Conservation (phyloP, 352 stramenopile genomes). For the Phytophthora colocasiae region DNA sequence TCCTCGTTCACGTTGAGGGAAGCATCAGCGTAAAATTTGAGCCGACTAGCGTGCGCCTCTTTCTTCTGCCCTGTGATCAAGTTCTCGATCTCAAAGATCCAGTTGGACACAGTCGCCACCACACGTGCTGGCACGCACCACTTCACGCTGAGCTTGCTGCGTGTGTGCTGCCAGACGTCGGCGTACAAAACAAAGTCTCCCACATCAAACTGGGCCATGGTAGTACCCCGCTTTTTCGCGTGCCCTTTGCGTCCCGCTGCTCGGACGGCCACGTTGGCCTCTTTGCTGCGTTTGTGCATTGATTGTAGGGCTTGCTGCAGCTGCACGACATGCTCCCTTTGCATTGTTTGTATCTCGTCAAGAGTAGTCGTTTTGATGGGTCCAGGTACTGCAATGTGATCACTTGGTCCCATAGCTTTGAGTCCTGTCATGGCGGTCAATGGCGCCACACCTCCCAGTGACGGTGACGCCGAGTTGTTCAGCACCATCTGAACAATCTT, state of each 20-base stretch:
- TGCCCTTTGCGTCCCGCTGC: background rate
- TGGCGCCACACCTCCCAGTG: constrained; percentile 30
- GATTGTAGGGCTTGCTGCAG: background rate
- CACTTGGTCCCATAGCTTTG: background rate
- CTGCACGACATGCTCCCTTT: background rate
- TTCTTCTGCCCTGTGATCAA: too few relatives aligned
- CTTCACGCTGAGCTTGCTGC: too few relatives aligned
- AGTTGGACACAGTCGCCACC: too few relatives aligned
- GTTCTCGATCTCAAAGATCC: too few relatives aligned
- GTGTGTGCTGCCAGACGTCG: too few relatives aligned
- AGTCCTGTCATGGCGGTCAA: background rate
- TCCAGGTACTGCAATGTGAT: background rate
- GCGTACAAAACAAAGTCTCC: too few relatives aligned
- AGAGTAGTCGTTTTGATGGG: background rate
- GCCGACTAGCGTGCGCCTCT: too few relatives aligned
- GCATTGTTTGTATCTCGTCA: background rate
- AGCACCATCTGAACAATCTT: too few relatives aligned
- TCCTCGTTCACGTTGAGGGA: too few relatives aligned
- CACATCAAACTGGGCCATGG: too few relatives aligned
- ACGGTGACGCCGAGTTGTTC: constrained; percentile 3
- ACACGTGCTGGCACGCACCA: too few relatives aligned
- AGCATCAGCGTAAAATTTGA: too few relatives aligned
- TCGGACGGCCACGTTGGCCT: background rate
- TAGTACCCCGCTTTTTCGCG: background rate
- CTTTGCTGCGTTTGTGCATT: background rate